Evolutionary conservation across 163 green algal genomes (phyloP), one percentile per base, ranked within the genome.

Genomic region (Scenedesmus sp.): DNA sequence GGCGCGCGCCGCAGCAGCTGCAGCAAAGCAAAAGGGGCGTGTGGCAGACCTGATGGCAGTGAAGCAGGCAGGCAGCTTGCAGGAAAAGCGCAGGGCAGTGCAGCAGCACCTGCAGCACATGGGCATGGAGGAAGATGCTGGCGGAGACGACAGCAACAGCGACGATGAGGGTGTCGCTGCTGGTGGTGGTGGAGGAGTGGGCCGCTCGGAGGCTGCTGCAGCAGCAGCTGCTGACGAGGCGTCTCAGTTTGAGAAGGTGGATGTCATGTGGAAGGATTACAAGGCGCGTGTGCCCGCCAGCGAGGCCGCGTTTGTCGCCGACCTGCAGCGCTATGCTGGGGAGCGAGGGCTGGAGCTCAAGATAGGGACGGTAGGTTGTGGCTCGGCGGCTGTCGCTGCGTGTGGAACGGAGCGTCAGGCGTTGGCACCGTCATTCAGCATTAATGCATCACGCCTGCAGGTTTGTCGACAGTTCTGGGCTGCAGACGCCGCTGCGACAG

Each of bases 281-380:
- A 35, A 33, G 9, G 15, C 24, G 10, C 33, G 42, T 3, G 53
- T 89, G 18, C 61, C 42, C 9, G 83, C 30, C 0, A 89, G 35
- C 5, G 22, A 37, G n/a, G 43, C 30, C n/a, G 35, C 42, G 10
- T 89, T 51, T 44, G 30, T n/a, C 1, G 35, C 61, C 33, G 83
- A 89, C 12, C 33, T 89, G 42, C 83, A 90, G 85, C 43, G 85
- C 22, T 90, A 70, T 68, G 40, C 20, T 51, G 85, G 30, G 7
- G 85, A 83, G 46, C 26, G 68, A 18, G 42, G 26, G 0, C 0
- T 61, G 24, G 43, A 84, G 35, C 12, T 84, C 5, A 56, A 51
- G 46, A 35, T 49, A 24, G 37, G 56, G 2, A 68, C 42, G 68
- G 85, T 90, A 33, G 24, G 85, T 9, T 22, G 12, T 68, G 13